Evolutionary conservation across 1,139 yeast genomes (phyloP).

Genomic region (Blastobotrys serpentis): DNA sequence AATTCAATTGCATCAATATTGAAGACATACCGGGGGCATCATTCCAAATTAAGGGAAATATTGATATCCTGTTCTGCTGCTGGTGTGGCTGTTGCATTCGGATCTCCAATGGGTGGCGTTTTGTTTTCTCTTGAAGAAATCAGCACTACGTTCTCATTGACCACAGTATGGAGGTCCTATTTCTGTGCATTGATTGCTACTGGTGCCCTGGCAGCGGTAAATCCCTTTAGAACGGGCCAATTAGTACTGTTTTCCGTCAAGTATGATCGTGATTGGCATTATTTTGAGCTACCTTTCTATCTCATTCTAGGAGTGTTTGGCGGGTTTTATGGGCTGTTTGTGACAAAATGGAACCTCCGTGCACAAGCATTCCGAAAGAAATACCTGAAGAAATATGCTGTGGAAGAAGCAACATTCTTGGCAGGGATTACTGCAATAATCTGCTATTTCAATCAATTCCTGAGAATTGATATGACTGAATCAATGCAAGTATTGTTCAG

Average conservation of each 20-base stretch:
- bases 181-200: slow-evolving; percentile 90
- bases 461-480: slow-evolving; percentile 90
- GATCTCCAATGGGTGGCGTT: slow-evolving; percentile 94
- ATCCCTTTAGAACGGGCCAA: slow-evolving; percentile 94
- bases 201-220: slow-evolving; percentile 63
- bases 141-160: slow-evolving; percentile 64
- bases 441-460: slow-evolving; percentile 80
- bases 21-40: slow-evolving; percentile 43
- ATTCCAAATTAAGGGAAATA: slow-evolving; percentile 50
- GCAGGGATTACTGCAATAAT: slow-evolving; percentile 70
- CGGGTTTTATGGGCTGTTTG: slow-evolving; percentile 81
- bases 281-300: slow-evolving; percentile 79
- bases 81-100: slow-evolving; percentile 92
- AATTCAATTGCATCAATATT: slow-evolving; percentile 60
- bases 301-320: slow-evolving; percentile 83
- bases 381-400: slow-evolving; percentile 56
- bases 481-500: slow-evolving; percentile 87
- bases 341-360: slow-evolving; percentile 74
- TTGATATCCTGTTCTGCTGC: slow-evolving; percentile 88
- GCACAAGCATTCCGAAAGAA: slow-evolving; percentile 77
- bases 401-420: slow-evolving; percentile 68
- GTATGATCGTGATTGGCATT: slow-evolving; percentile 84
- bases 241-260: slow-evolving; percentile 86
- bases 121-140: slow-evolving; percentile 82
- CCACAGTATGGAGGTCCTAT: slow-evolving; percentile 88